Percentiles rank a stretch among this genome's conserved stretches.
phyloP scores from a whole-genome alignment of 1,139 yeast species.

The Kodamaea sp. region DNA sequence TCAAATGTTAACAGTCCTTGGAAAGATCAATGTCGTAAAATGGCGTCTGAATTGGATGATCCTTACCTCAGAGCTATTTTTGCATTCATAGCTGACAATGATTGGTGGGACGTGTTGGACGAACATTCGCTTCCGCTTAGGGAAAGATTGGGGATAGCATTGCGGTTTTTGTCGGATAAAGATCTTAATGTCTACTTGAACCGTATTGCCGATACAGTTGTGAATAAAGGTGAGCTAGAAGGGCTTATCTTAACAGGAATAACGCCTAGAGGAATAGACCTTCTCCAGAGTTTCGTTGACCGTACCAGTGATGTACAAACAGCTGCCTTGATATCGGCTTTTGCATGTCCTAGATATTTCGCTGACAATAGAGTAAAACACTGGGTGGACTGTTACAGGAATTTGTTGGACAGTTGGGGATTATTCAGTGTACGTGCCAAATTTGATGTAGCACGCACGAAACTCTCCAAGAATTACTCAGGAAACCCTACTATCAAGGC shows the following conservation, averaged over 20 bases:
- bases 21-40: conserved; percentile 88
- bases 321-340: conserved; percentile 78
- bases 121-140: conserved; percentile 85
- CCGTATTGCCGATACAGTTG: conserved; percentile 70
- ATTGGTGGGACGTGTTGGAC: conserved; percentile 95
- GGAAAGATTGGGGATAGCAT: conserved; percentile 87
- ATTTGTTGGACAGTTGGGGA: conserved; percentile 82
- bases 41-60: conserved; percentile 84
- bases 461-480: conserved; percentile 54
- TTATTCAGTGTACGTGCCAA: conserved; percentile 75
- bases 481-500: conserved; percentile 53
- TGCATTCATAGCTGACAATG: conserved; percentile 91
- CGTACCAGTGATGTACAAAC: conserved; percentile 92
- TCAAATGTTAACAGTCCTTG: conserved; percentile 72
- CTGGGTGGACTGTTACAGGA: conserved; percentile 78
- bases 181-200: conserved; percentile 71
- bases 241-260: conserved; percentile 89
- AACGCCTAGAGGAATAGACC: conserved; percentile 77
- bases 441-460: conserved; percentile 78
- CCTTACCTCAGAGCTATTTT: conserved; percentile 91
- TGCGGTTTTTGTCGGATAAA: conserved; percentile 77
- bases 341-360: conserved; percentile 83
- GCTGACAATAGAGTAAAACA: conserved; percentile 66
- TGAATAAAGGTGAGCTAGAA: conserved; percentile 80
- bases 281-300: conserved; percentile 85